Percentiles rank a stretch among this genome's conserved stretches.
phyloP scores from a whole-genome alignment of 176 grass and related monocot species.

The Bromus sterilis region DNA sequence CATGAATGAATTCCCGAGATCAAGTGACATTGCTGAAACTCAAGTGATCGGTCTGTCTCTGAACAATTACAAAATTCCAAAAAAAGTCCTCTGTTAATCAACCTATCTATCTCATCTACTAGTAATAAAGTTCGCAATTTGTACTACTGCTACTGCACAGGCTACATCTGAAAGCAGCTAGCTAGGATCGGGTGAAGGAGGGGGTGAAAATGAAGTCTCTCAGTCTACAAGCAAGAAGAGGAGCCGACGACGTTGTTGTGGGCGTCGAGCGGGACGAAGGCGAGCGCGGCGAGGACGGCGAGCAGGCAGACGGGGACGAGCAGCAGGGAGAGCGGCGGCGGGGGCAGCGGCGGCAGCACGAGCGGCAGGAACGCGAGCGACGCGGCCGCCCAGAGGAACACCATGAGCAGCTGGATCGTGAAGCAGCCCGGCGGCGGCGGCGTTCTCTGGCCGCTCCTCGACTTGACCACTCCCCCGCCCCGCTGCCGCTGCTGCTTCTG shows the following conservation, averaged over 20 bases:
- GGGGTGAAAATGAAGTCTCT: neutral
- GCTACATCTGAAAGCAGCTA: neutral
- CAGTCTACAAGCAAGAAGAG: neutral
- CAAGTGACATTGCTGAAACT: neutral
- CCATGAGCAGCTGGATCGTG: conserved; percentile 28
- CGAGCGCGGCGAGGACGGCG: conserved; percentile 42
- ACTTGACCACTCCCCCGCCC: no score
- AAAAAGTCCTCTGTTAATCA: neutral
- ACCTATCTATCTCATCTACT: neutral
- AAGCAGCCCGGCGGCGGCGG: conserved; percentile 25
- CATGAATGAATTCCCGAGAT: neutral
- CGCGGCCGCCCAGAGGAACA: conserved; percentile 21
- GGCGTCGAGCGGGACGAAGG: conserved; percentile 47
- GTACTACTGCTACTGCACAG: neutral
- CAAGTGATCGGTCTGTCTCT: neutral
- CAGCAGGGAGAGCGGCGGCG: conserved; percentile 49
- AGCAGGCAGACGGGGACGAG: conserved; percentile 45
- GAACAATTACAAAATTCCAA: neutral
- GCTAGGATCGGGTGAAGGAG: no score
- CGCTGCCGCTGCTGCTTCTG: neutral
- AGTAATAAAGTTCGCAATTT: neutral
- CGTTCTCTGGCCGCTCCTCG: neutral
- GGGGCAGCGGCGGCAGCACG: conserved; percentile 46
- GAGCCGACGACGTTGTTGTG: conserved; percentile 17
- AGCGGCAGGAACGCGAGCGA: conserved; percentile 58